Evolutionary conservation across 176 grass and related monocot genomes (phyloP), one percentile per base, ranked within the genome.

Genomic region (Cenchrus americanus): DNA sequence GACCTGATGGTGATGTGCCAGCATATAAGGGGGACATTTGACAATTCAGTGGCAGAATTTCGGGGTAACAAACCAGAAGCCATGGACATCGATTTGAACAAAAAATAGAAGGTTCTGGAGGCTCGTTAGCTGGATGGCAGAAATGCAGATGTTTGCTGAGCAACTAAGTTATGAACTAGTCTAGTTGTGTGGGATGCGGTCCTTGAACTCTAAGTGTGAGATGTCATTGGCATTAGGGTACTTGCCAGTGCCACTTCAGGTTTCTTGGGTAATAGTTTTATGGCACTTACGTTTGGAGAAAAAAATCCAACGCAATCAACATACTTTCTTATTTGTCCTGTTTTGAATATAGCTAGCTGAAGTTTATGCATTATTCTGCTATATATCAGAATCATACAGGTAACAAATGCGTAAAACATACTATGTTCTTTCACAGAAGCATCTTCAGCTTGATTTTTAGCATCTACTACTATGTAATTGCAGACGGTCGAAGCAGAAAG

Each of bases 1-100:
- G 65, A 86, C 58, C 32, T 94, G 68, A 89, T 80, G 73, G 12
- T 83, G 37, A 78, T 86, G 87, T 84, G 79, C 60, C 81, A 94
- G 53, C 89, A 86, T 89, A 71, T 86, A 62, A 72, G 82, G 80
- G 83, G 77, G 49, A 89, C 66, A 71, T 86, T 93, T 80, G 81
- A 73, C 47, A 80, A 23, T 22, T 65, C 78, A 26, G 73, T 89
- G 49, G 60, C 63, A 70, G 66, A 97, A 54, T 71, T 88, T 63
- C 66, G 47, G 43, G 43, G 3, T 11, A 77, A 66, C 19, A 74
- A 85, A 60, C 1, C 27, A 55, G 57, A 90, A 24, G 54, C 27
- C 27, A 87, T 85, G 84, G 46, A 82, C 14, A 64, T 76, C 24
- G 67, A 88, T 84, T 34, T 19, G n/a, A 73, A 72, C 22, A 66